Evolutionary conservation across 2,329 filamentous ascomycete genomes (phyloP).

Genomic region (Calonectria montana): DNA sequence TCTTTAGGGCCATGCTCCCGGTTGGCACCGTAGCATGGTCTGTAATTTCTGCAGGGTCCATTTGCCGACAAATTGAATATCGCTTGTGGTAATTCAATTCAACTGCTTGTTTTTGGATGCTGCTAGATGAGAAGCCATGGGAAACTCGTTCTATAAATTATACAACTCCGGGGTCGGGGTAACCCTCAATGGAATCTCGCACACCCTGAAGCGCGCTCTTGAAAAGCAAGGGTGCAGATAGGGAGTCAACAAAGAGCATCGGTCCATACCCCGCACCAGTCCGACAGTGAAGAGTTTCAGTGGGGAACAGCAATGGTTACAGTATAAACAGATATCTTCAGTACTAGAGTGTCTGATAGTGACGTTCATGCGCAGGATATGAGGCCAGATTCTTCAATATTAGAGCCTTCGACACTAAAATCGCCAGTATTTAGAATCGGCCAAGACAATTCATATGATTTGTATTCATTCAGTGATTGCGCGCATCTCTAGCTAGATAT

Average conservation of each 20-base stretch:
- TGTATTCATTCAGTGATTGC: not conserved
- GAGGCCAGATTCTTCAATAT: too few relatives aligned
- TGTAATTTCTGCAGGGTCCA: not conserved
- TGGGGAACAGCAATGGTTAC: not conserved
- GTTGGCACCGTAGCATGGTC: not conserved
- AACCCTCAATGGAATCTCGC: not conserved
- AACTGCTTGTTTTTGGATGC: too few relatives aligned
- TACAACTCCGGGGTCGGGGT: not conserved
- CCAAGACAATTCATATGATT: not conserved
- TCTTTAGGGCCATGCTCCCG: constrained; percentile 23
- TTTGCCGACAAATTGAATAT: not conserved
- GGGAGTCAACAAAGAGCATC: not conserved
- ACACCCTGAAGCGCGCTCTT: not conserved
- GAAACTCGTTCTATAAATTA: not conserved
- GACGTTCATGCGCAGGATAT: too few relatives aligned
- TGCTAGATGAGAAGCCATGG: not conserved
- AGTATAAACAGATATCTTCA: too few relatives aligned
- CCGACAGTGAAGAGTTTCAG: not conserved
- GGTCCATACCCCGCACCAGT: not conserved
- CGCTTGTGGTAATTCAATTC: too few relatives aligned
- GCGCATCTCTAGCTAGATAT: not conserved
- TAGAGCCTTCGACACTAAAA: too few relatives aligned
- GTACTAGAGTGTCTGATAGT: too few relatives aligned
- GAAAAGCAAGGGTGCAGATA: constrained; percentile 3
- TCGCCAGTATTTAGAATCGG: not conserved